These are phyloP conservation scores for Globisporangium perplexum DNA, from an alignment of 352 stramenopile genomes.

Conservation along the genomic window DNA sequence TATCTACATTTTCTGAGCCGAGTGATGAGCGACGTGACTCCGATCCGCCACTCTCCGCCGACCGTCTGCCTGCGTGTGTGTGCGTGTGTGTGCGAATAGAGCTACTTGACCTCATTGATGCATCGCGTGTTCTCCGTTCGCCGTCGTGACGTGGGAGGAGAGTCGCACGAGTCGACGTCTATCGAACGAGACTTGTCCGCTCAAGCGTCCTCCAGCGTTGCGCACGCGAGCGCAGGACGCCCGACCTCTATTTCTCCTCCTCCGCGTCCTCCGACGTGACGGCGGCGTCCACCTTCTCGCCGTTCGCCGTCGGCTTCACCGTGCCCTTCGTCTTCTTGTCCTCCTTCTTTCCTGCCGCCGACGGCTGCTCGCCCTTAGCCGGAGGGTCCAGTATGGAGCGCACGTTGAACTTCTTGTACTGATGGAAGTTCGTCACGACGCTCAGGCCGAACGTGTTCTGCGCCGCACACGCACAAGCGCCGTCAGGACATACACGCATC, in stretches of 20 bases:
- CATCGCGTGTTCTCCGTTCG: no score
- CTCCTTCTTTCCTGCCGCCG: conserved; percentile 1
- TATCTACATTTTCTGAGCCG: conserved; percentile 66
- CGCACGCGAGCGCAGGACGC: no score
- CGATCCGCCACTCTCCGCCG: conserved; percentile 29
- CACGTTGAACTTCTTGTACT: conserved; percentile 75
- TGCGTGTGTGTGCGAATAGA: not conserved
- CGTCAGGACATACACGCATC: not conserved
- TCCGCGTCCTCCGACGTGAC: conserved; percentile 6
- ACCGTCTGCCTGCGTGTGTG: no score
- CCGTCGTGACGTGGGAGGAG: no score
- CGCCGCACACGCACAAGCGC: not conserved
- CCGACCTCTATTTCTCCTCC: no score
- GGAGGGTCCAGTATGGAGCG: conserved; percentile 65
- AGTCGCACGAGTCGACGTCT: no score
- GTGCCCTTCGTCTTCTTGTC: conserved; percentile 3
- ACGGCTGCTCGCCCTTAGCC: conserved; percentile 24
- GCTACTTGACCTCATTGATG: conserved; percentile 4
- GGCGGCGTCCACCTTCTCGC: conserved; percentile 8
- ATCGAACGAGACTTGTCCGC: no score
- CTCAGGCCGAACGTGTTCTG: conserved; percentile 68
- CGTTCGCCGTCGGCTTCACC: not conserved
- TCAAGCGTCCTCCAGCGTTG: no score
- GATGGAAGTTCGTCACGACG: conserved; percentile 67
- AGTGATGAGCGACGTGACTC: conserved; percentile 12